A percentile compares a stretch with the other conserved stretches of the same genome.
Evolutionary conservation across 2,329 filamentous ascomycete species (phyloP).

Genomic region (Diaporthe sp.): DNA sequence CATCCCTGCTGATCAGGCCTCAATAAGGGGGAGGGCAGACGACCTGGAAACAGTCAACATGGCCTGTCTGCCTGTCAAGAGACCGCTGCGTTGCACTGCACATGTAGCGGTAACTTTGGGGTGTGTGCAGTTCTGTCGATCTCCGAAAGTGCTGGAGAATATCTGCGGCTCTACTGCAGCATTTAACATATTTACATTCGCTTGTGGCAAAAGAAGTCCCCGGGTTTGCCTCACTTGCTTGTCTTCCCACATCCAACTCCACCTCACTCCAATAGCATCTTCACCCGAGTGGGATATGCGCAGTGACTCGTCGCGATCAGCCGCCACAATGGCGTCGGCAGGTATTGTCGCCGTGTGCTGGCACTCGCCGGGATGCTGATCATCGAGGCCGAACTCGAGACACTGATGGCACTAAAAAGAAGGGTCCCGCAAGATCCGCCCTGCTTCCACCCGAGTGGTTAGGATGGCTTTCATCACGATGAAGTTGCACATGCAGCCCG

Average conservation of each 20-base stretch:
- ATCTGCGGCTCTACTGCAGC: conserved; percentile 31
- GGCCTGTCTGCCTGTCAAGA: conserved; percentile 33
- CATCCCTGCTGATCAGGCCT: conserved; percentile 41
- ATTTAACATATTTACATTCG: conserved; percentile 8
- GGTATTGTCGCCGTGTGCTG: conserved; percentile 11
- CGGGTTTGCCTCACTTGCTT: conserved; percentile 25
- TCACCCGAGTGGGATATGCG: conserved; percentile 4
- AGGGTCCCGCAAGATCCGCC: conserved; percentile 9
- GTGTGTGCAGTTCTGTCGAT: conserved; percentile 35
- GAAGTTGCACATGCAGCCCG: conserved; percentile 12
- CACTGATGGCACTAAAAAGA: conserved; percentile 7
- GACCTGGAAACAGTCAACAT: conserved; percentile 28
- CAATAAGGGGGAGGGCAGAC: conserved; percentile 32
- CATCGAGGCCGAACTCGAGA: not conserved
- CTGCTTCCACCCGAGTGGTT: conserved; percentile 21
- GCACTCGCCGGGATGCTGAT: conserved; percentile 6
- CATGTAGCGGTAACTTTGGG: conserved; percentile 21
- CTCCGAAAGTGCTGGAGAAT: conserved; percentile 28
- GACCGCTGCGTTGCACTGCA: conserved; percentile 37
- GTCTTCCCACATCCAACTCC: not conserved
- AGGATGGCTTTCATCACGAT: not conserved
- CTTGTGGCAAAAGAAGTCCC: conserved; percentile 26
- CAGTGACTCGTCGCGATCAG: not conserved
- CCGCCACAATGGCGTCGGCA: conserved; percentile 25
- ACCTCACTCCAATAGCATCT: conserved; percentile 21